Base-by-base conservation (phyloP, 2,329 filamentous ascomycete species). In the Eurotiales sp. region DNA sequence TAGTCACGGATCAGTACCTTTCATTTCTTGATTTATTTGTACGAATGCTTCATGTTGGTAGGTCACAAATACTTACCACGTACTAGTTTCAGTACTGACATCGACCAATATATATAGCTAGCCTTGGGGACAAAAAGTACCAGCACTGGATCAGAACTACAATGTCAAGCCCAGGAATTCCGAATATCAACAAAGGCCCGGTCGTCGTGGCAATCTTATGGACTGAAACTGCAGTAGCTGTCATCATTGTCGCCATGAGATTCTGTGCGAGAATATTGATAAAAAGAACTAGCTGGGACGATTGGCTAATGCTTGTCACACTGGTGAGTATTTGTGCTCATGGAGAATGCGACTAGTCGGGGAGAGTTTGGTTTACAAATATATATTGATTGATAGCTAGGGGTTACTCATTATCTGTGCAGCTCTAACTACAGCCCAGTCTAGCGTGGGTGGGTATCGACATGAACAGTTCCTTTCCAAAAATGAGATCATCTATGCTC, bases 251-350 rank as follows among this genome's bases (percentile, higher is more conserved):
- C 5, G 30, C 41, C 8, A 17, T 46, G 14, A 27, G 49, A 23
- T 51, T 51, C 42, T 46, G 23, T 14, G 49, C 41, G 11, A 27
- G 49, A 10, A 12, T 14, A 8, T 15, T 46, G n/a, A 40, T 51
- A n/a, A 27, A 17, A 12, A 36, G 12, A 15, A 10, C 39, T 3
- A 29, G 49, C 11, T 37, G 30, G 43, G 49, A 51, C 19, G 49
- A 51, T 39, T 51, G 49, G 49, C 42, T 51, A 12, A 51, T 51
- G 49, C 8, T 23, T n/a, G 6, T 47, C 7, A 51, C 49, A 15
- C 12, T 34, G 22, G 49, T 51, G 37, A 10, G 49, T 37, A 19
- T 15, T 19, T 7, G 3, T 3, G 12, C 25, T 14, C 14, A n/a
- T 45, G 14, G 15, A 4, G 14, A 34, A 4, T 32, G 3, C 4